phyloP scores from a whole-genome alignment of 2,329 filamentous ascomycete species.

The Fusarium transvaalense region DNA sequence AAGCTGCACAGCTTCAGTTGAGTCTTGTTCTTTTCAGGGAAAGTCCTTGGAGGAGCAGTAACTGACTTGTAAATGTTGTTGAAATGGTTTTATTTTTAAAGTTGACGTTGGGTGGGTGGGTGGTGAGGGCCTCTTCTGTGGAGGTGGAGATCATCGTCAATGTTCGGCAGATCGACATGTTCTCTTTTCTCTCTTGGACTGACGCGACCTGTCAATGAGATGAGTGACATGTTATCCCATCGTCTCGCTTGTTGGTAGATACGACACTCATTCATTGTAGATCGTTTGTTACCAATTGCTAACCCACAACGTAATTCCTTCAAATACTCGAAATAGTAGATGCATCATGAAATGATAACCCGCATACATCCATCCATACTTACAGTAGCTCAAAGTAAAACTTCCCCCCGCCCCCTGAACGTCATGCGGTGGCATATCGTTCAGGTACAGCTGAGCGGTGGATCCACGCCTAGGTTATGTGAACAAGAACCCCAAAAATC shows the following conservation, averaged over 20 bases:
- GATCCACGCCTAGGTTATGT: background rate
- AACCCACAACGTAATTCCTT: background rate
- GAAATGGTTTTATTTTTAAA: constrained; percentile 11
- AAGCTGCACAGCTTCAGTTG: constrained; percentile 3
- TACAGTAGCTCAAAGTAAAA: background rate
- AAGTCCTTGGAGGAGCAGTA: constrained; percentile 5
- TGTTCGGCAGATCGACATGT: constrained; percentile 38
- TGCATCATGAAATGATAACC: background rate
- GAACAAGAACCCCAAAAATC: constrained; percentile 4
- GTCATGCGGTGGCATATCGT: background rate
- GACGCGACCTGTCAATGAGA: background rate
- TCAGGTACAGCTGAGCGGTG: constrained; percentile 14
- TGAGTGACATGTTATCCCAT: background rate
- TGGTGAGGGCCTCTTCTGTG: background rate
- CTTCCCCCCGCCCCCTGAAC: background rate
- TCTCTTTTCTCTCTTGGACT: background rate
- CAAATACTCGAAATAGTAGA: background rate
- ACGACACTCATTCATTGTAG: background rate
- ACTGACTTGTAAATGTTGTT: background rate
- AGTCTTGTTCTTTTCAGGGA: constrained; percentile 3
- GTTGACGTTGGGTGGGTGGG: background rate
- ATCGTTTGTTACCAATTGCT: background rate
- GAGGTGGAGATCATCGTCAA: constrained; percentile 2
- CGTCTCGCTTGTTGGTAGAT: background rate
- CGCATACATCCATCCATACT: too few relatives aligned